Conservation (phyloP, 345 rosid species). For the Euphorbia pulcherrima region DNA sequence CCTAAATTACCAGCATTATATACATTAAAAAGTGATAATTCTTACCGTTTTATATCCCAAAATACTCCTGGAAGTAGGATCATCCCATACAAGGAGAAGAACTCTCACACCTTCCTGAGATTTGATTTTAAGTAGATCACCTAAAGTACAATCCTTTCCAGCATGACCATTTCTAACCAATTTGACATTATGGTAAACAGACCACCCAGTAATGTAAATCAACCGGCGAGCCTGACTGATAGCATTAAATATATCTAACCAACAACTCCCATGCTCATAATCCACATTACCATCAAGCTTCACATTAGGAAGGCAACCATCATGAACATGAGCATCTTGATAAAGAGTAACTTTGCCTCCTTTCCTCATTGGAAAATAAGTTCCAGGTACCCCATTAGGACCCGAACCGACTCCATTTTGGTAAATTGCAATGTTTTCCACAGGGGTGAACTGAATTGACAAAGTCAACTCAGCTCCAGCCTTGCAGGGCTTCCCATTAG, state of each 20-base stretch:
- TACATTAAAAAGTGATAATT: conserved; percentile 2
- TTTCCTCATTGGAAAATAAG: conserved; percentile 81
- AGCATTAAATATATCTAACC: conserved; percentile 73
- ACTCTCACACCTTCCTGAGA: conserved; percentile 96
- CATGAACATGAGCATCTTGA: conserved; percentile 88
- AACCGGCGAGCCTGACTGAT: conserved; percentile 74
- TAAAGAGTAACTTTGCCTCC: conserved; percentile 79
- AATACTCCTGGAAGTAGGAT: conserved; percentile 80
- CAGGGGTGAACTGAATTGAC: conserved; percentile 63
- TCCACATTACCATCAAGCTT: conserved; percentile 48
- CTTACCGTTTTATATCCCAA: conserved; percentile 60
- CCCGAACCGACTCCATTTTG: conserved; percentile 56
- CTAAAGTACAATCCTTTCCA: conserved; percentile 40
- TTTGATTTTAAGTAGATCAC: conserved; percentile 75
- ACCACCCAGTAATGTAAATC: conserved; percentile 88
- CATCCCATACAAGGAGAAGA: conserved; percentile 93
- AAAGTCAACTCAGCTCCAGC: conserved; percentile 60
- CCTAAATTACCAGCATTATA: not conserved
- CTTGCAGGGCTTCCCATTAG: conserved; percentile 67
- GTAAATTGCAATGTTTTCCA: conserved; percentile 45
- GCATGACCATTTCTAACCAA: conserved; percentile 52
- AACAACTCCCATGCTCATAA: conserved; percentile 58
- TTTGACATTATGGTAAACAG: conserved; percentile 60
- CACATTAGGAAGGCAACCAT: conserved; percentile 50
- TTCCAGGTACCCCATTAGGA: conserved; percentile 65